Evolutionary conservation across 441 rosid genomes (phyloP).

Genomic region (Macaranga tanarius): DNA sequence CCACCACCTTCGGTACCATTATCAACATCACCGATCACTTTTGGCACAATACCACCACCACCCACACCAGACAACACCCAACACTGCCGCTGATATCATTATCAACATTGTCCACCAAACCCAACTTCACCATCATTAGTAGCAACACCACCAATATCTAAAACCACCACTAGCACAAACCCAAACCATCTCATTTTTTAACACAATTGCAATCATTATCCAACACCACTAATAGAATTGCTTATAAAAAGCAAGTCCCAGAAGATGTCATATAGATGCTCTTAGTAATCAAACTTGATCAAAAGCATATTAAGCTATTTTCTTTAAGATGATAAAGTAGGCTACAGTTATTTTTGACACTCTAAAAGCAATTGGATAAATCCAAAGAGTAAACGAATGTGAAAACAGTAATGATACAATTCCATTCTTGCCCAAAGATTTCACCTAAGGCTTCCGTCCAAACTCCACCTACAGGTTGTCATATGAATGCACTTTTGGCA

Average conservation of each 20-base stretch:
- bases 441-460: constrained; percentile 75
- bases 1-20: no score
- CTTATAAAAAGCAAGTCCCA: neutral
- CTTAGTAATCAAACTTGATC: constrained; percentile 3
- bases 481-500: constrained; percentile 86
- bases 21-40: no score
- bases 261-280: neutral
- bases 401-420: constrained; percentile 4
- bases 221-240: no score
- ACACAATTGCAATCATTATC: no score
- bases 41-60: no score
- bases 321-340: constrained; percentile 22
- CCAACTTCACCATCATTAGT: no score
- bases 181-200: no score
- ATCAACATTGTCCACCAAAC: no score
- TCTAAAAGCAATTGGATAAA: constrained; percentile 18
- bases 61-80: no score
- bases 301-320: constrained; percentile 19
- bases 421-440: constrained; percentile 8
- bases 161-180: no score
- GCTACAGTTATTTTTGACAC: constrained; percentile 35
- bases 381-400: constrained; percentile 10
- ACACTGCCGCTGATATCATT: no score
- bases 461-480: constrained; percentile 94
- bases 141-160: no score